A percentile compares a stretch with the other conserved stretches of the same genome.
Conservation (phyloP, 345 rosid species). For the Anacardium occidentale region DNA sequence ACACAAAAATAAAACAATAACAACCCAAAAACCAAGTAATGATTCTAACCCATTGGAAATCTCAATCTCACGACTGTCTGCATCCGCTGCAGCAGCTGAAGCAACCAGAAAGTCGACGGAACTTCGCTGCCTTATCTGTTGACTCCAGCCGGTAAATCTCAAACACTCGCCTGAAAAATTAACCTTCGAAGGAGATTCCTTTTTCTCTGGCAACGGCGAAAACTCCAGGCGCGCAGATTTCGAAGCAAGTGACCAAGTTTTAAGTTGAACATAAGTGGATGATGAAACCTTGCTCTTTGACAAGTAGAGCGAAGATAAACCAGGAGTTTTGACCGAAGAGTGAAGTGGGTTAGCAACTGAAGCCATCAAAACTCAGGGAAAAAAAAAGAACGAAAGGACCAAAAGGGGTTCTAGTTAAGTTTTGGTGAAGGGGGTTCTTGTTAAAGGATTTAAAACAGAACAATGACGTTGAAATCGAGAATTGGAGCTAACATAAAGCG, state of each 20-base stretch:
- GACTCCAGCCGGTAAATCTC: slow-evolving; percentile 27
- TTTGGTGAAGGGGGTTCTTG: background rate
- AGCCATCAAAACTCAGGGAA: slow-evolving; percentile 34
- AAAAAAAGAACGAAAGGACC: background rate
- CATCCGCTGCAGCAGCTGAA: slow-evolving; percentile 46
- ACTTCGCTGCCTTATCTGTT: slow-evolving; percentile 21
- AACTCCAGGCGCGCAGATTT: slow-evolving; percentile 25
- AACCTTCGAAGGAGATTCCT: slow-evolving; percentile 1
- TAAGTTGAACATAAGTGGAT: slow-evolving; percentile 15
- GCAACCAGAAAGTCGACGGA: slow-evolving; percentile 23
- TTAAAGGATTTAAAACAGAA: background rate
- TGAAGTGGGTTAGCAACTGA: slow-evolving; percentile 23
- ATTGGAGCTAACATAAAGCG: slow-evolving; percentile 3
- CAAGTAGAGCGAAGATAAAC: slow-evolving; percentile 33
- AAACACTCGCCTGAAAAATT: slow-evolving; percentile 16
- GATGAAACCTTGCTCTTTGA: slow-evolving; percentile 23
- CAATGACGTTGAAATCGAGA: slow-evolving; percentile 22
- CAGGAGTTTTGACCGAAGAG: slow-evolving; percentile 21
- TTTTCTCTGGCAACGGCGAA: slow-evolving; percentile 29
- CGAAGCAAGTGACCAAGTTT: slow-evolving; percentile 21
- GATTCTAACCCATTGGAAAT: slow-evolving; percentile 22
- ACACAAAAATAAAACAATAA: background rate
- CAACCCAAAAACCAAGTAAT: background rate
- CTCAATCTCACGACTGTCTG: slow-evolving; percentile 37
- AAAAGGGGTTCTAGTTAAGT: background rate